Evolutionary conservation across 192 early-diverging fungal species (phyloP).

Genomic region (Martensiomyces pterosporus): DNA sequence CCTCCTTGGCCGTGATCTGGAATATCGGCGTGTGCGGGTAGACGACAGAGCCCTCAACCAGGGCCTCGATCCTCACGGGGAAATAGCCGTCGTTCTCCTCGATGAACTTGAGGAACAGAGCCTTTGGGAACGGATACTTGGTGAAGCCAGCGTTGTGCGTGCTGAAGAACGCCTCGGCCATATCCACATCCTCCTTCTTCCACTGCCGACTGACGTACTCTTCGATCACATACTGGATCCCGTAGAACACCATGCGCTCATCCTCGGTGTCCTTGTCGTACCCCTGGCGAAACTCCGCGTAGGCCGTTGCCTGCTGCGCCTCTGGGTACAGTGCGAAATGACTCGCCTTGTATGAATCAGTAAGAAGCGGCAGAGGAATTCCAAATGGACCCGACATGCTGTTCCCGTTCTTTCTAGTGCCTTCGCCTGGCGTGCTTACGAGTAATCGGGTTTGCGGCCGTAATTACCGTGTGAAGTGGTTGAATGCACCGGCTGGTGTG

Average conservation of each 20-base stretch:
- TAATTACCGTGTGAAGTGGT: too few species aligned
- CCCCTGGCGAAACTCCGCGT: conserved; percentile 72
- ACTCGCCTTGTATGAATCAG: conserved; percentile 83
- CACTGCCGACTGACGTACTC: conserved; percentile 65
- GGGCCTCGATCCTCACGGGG: conserved; percentile 73
- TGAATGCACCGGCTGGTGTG: too few species aligned
- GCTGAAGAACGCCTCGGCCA: conserved; percentile 64
- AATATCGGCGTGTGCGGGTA: conserved; percentile 80
- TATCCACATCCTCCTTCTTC: conserved; percentile 64
- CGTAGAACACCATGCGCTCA: conserved; percentile 76
- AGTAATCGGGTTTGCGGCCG: too few species aligned
- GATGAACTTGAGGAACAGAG: conserved; percentile 75
- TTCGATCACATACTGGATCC: conserved; percentile 81
- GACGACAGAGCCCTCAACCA: conserved; percentile 75
- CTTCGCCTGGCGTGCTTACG: too few species aligned
- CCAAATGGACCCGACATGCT: conserved; percentile 52
- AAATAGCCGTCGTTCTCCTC: conserved; percentile 79
- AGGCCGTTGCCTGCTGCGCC: conserved; percentile 68
- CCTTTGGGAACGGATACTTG: conserved; percentile 69
- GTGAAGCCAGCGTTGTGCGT: conserved; percentile 70
- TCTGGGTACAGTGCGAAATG: conserved; percentile 75
- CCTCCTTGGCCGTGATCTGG: conserved; percentile 70
- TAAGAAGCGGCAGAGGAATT: conserved; percentile 64
- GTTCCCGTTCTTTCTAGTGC: too few species aligned
- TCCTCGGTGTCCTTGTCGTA: conserved; percentile 66